Evolutionary conservation across 768 basidiomycete species (phyloP).

Genomic region (Kwoniella botswanensis): DNA sequence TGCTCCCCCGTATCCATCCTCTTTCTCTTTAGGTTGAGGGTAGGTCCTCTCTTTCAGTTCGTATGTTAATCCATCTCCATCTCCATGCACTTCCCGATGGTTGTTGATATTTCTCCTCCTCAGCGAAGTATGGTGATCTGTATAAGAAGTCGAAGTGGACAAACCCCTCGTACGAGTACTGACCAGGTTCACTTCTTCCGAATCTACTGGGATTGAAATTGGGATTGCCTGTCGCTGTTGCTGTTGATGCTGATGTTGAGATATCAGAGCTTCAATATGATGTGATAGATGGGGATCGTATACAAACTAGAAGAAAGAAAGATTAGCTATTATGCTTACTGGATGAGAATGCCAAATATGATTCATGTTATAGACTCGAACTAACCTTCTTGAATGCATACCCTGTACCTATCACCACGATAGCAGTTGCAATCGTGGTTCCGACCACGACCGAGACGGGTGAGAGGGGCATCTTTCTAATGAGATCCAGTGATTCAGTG

Average conservation of each 20-base stretch:
- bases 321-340: background rate
- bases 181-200: background rate
- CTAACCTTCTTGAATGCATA: slow-evolving; percentile 53
- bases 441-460: slow-evolving; percentile 45
- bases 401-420: slow-evolving; percentile 42
- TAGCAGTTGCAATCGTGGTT: slow-evolving; percentile 36
- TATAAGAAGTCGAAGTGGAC: slow-evolving; percentile 13
- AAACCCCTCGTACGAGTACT: background rate
- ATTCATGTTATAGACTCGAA: background rate
- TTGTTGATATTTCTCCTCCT: slow-evolving; percentile 8
- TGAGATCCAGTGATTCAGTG: background rate
- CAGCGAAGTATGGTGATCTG: slow-evolving; percentile 23
- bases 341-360: background rate
- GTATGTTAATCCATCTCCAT: background rate
- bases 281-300: slow-evolving; percentile 52
- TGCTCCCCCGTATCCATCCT: background rate
- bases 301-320: slow-evolving; percentile 32
- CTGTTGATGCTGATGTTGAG: slow-evolving; percentile 27
- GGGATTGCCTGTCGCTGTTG: background rate
- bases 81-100: background rate
- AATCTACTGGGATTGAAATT: slow-evolving; percentile 5
- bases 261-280: slow-evolving; percentile 45
- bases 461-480: slow-evolving; percentile 34
- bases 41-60: slow-evolving; percentile 14
- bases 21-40: background rate